Evolutionary conservation across 2,329 filamentous ascomycete species (phyloP), one percentile per base, ranked within the genome.

Genomic region (Penicillium sp.): DNA sequence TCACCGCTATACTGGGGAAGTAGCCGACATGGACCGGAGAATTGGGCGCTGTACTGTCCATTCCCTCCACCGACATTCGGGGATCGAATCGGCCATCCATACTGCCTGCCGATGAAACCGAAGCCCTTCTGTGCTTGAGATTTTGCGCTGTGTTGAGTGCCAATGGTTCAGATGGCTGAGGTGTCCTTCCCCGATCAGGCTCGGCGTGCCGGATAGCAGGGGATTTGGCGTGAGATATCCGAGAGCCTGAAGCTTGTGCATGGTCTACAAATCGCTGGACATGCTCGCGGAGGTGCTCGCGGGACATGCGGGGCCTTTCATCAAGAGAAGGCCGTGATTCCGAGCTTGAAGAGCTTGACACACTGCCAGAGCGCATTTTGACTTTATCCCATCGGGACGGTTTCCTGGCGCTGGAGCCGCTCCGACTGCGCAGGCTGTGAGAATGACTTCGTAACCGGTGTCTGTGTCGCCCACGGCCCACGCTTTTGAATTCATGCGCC

Each of bases 401-500:
- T 39, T 77, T 79, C 54, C 62, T 70, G 50, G 81, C 77, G 11
- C 74, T 66, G 2, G 81, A 82, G 51, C 74, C 75, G 54, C 71
- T 79, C 50, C 81, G 81, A 42, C 81, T 82, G 52, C 85, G 82
- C 40, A 82, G 78, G 14, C 81, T 73, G n/a, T 79, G 77, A 44
- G 79, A 79, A 49, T 86, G 72, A 38, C 79, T 81, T n/a, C 82
- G 80, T 10, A 88, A 71, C 59, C 83, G 87, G 61, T 85, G 82
- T 36, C 81, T 82, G 13, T 84, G 83, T 42, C 84, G 81, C 14
- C 83, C 83, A 53, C 83, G 79, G 29, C 63, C 57, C 14, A 81
- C 74, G n/a, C 80, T 79, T 43, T 79, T 79, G 45, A 82, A 78
- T 16, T 79, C 64, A 31, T 58, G 59, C 6, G 63, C 61, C 40